Conservation (phyloP, 2,329 filamentous ascomycete species). For the Hirsutella thompsonii region DNA sequence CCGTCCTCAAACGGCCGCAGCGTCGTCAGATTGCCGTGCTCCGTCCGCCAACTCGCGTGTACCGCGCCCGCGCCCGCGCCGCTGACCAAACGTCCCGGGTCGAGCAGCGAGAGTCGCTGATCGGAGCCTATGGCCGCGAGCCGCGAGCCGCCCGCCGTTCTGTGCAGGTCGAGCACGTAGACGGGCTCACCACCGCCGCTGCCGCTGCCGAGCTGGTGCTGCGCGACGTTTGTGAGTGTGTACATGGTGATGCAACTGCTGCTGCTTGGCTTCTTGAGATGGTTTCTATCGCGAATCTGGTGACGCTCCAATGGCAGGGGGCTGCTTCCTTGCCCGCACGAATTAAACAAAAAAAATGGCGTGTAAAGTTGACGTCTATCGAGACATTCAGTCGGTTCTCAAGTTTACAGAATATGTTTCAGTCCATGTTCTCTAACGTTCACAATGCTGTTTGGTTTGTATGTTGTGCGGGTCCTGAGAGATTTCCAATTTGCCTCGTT, state of each 20-base stretch:
- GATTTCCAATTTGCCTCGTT: no score
- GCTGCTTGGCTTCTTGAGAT: not conserved
- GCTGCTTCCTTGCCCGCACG: no score
- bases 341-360: no score
- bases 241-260: constrained; percentile 20
- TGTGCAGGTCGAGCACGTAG: constrained; percentile 46
- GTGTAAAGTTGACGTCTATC: no score
- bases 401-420: no score
- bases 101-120: constrained; percentile 54
- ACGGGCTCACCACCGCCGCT: constrained; percentile 18
- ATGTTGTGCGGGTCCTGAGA: no score
- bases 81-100: constrained; percentile 36
- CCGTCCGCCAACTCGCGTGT: constrained; percentile 32
- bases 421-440: no score
- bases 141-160: constrained; percentile 35
- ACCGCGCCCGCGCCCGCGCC: constrained; percentile 28
- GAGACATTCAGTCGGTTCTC: no score
- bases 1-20: constrained; percentile 40
- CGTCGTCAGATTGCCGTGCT: constrained; percentile 51
- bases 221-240: constrained; percentile 18
- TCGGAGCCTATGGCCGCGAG: constrained; percentile 57
- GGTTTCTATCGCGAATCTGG: no score
- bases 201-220: constrained; percentile 16
- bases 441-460: no score
- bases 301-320: no score